Percentiles rank a stretch among this genome's conserved stretches.
Evolutionary conservation across 2,329 filamentous ascomycete species (phyloP).

Genomic region (Apiospora sp.): DNA sequence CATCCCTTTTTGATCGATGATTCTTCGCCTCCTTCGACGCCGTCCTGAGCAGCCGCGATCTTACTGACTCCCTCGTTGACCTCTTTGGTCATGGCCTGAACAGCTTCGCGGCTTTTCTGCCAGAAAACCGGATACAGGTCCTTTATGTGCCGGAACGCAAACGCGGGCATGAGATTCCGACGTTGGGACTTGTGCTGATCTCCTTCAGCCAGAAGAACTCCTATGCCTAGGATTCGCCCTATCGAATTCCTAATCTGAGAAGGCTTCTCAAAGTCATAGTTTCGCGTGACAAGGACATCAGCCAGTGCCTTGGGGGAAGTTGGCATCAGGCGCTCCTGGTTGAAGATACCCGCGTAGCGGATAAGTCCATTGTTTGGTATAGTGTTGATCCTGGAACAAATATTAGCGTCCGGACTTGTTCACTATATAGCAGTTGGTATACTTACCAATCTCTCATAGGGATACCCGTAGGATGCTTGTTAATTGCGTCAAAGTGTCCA

Average conservation of each 20-base stretch:
- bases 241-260: slow-evolving; percentile 60
- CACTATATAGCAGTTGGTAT: neutral
- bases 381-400: slow-evolving; percentile 58
- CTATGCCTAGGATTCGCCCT: slow-evolving; percentile 71
- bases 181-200: slow-evolving; percentile 86
- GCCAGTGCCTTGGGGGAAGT: slow-evolving; percentile 70
- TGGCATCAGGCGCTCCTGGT: slow-evolving; percentile 48
- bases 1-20: slow-evolving; percentile 40
- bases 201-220: slow-evolving; percentile 84
- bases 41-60: slow-evolving; percentile 25
- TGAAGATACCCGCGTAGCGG: slow-evolving; percentile 62
- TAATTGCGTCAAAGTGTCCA: slow-evolving; percentile 56
- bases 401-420: neutral
- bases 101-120: slow-evolving; percentile 75
- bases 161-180: slow-evolving; percentile 81
- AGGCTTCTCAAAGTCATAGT: slow-evolving; percentile 76
- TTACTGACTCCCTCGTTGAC: slow-evolving; percentile 36
- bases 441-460: slow-evolving; percentile 58
- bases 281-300: slow-evolving; percentile 73
- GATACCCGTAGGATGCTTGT: slow-evolving; percentile 48
- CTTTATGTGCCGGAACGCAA: slow-evolving; percentile 86
- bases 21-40: slow-evolving; percentile 34
- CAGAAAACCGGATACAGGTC: slow-evolving; percentile 87
- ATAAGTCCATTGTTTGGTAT: slow-evolving; percentile 75
- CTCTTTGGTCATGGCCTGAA: slow-evolving; percentile 64